These are phyloP conservation scores for Pyrrhoderma lamaoense DNA, from an alignment of 1,284 basidiomycete species.

Conservation along the genomic window DNA sequence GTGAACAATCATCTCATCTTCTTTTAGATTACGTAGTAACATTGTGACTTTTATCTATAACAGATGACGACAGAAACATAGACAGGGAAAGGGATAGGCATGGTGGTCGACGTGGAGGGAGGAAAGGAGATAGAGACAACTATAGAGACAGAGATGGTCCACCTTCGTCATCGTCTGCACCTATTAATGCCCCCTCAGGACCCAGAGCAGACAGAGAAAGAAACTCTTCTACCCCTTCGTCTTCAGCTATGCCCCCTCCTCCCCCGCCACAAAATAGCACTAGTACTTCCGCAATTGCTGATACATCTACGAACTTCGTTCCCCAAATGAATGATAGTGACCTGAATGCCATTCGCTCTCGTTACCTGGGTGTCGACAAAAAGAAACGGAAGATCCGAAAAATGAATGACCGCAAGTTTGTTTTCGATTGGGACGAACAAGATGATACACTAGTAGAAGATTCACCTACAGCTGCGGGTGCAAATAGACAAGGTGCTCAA, in stretches of 20 bases:
- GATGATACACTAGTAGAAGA: constrained; percentile 82
- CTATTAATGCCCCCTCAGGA: constrained; percentile 72
- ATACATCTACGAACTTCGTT: constrained; percentile 42
- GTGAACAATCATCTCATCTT: constrained; percentile 26
- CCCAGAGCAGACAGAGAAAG: constrained; percentile 68
- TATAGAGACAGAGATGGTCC: constrained; percentile 24
- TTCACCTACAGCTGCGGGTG: constrained; percentile 54
- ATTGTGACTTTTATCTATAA: constrained; percentile 19
- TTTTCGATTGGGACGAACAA: constrained; percentile 97
- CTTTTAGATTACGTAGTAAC: constrained; percentile 17
- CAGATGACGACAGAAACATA: constrained; percentile 51
- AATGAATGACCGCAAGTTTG: constrained; percentile 91
- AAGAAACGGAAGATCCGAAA: constrained; percentile 92
- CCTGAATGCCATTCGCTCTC: constrained; percentile 70
- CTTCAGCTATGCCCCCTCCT: constrained; percentile 42
- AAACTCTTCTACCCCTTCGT: constrained; percentile 25
- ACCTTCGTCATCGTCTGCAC: constrained; percentile 36
- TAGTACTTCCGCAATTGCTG: constrained; percentile 25
- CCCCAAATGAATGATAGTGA: constrained; percentile 73
- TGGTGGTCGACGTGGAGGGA: constrained; percentile 24
- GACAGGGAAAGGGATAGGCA: constrained; percentile 25
- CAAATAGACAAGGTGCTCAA: constrained; percentile 69
- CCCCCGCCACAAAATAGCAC: constrained; percentile 26
- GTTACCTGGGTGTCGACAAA: constrained; percentile 86
- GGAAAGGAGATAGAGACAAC: constrained; percentile 21